Evolutionary conservation across 805 yeast genomes (phyloP), one percentile per base, ranked within the genome.

Genomic region (Candida boleticola): DNA sequence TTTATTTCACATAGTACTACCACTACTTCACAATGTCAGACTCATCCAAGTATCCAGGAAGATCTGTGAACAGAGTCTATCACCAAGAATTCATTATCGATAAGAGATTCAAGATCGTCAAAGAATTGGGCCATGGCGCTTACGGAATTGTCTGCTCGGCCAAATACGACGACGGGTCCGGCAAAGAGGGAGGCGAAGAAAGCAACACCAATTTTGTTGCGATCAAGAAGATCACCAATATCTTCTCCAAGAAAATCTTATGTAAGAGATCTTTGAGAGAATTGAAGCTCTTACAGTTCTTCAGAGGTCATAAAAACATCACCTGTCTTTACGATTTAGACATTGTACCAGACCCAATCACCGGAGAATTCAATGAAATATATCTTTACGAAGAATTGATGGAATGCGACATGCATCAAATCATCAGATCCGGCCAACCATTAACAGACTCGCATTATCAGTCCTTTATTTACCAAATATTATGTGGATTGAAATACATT

Each of bases 391-490:
- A 93, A 63, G 99, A 92, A 64, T 72, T 92, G 54, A 93, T 93
- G 98, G 98, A 92, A 63, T 92, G 98, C 65, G 99, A 93, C 63
- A 84, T 93, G 89, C 97, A 92, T 64, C 98, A 92, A 63, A 93
- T 93, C 55, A 92, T 93, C 48, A 77, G 95, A 52, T 86, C 96
- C 9, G 92, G 90, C 17, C 98, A 93, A 63, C 86, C 95, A 0
- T 72, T 93, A 50, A 88, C 97, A 1, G 98, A 93, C 60, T 88
- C 90, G 25, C 99, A 93, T 63, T 90, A 87, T 63, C 99, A 93
- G 66, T 82, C 88, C 48, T 93, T 93, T 57, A 77, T 88, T 14
- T 93, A 93, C 61, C 98, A 92, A 67, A 85, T 87, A 23, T 71
- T 92, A 45, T 89, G 97, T 54, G 99, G 97, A 4, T 68, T 92